Evolutionary conservation across 305 asterid species (phyloP).

Genomic region (Rubia peregrina): DNA sequence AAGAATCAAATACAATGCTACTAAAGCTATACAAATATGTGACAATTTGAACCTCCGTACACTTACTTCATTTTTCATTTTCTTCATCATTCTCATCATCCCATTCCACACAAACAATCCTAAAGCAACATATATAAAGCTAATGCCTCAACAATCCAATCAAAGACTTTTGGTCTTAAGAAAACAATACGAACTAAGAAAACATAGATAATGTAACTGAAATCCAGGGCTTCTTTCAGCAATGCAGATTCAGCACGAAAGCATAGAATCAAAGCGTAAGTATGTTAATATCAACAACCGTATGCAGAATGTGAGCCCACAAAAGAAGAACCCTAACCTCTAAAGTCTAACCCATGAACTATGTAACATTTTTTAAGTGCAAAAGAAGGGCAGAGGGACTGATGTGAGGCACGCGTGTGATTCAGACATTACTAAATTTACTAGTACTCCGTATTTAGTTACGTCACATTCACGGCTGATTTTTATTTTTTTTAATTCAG

Average conservation of each 20-base stretch:
- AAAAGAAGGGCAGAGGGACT: not conserved
- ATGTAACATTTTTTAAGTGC: not conserved
- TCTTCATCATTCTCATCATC: constrained; percentile 54
- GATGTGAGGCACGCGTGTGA: no score
- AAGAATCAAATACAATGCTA: constrained; percentile 65
- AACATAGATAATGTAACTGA: not conserved
- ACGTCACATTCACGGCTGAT: no score
- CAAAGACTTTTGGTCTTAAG: not conserved
- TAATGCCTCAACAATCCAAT: not conserved
- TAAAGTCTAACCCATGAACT: not conserved
- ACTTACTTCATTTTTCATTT: constrained; percentile 55
- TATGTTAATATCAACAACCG: not conserved
- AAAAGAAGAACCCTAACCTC: not conserved
- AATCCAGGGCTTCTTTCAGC: not conserved
- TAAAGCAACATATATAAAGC: constrained; percentile 5
- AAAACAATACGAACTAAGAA: not conserved
- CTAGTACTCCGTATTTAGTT: no score
- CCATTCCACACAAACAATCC: constrained; percentile 18
- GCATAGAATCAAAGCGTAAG: not conserved
- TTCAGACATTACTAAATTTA: no score
- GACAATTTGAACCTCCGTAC: constrained; percentile 62
- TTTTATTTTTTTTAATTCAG: not conserved
- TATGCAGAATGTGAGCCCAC: not conserved
- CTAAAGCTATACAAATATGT: constrained; percentile 53
- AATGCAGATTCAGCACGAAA: not conserved